Base-by-base conservation (phyloP, 2,329 filamentous ascomycete species). In the Talaromyces sp. region DNA sequence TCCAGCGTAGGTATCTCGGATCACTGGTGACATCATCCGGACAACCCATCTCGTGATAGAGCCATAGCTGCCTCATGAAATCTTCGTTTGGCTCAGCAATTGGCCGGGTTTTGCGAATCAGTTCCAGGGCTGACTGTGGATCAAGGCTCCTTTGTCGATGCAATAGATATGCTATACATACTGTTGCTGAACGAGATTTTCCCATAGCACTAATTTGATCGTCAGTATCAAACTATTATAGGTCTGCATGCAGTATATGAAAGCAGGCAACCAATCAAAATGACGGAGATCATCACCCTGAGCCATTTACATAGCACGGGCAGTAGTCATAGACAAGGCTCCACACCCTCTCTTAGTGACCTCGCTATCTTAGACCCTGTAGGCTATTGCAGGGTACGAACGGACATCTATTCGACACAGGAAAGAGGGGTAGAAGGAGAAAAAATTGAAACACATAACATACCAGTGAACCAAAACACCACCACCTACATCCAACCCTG, bases 51-150 rank as follows among this genome's bases (percentile, higher is more conserved):
- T 89, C 82, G 82, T 92, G 90, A 83, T 94, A 99, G 62, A 98
- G 82, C 70, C 90, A 84, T 5, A 99, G 84, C 78, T 99, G 95
- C 60, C 87, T 82, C 88, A 94, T 93, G 83, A 99, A 99, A 33
- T 93, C 94, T 37, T 87, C 82, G 75, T 99, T 99, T 3, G 95
- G 95, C 73, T 96, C 92, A 67, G 90, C 93, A 63, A 95, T 85
- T 16, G 90, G 87, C 45, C 94, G 87, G 50, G 85, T 85, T 73
- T 89, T 79, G 62, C 88, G 87, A 60, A 98, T 82, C 69, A 89
- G 84, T 31, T 83, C 81, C 59, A 98, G 81, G 2, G 93, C 93
- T 54, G 90, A 87, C 69, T 82, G 75, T 65, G 84, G 81, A 69
- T 79, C 81, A 70, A 85, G 79, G 16, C 41, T 11, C 14, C 13